These are phyloP conservation scores for Aspergillus chevalieri DNA, from an alignment of 2,329 filamentous ascomycete species.

Conservation along the genomic window DNA sequence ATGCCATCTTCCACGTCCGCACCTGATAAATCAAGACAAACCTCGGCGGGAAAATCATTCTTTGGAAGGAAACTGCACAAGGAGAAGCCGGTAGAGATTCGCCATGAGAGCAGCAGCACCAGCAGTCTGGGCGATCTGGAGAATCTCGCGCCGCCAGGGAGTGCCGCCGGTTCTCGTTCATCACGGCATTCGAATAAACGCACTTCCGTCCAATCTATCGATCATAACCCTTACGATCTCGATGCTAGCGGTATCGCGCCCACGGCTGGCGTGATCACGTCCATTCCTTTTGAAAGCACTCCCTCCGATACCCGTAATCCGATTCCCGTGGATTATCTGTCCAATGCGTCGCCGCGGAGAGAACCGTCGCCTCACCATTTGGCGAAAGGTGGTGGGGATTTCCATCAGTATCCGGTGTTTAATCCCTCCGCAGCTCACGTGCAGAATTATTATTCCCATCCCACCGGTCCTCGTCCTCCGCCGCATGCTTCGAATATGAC, in stretches of 20 bases:
- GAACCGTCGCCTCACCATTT: conserved; percentile 78
- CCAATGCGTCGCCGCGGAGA: conserved; percentile 54
- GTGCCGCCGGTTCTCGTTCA: conserved; percentile 59
- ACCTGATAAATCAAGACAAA: conserved; percentile 75
- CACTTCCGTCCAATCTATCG: conserved; percentile 66
- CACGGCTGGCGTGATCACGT: conserved; percentile 75
- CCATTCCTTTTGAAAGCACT: conserved; percentile 76
- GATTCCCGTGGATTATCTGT: conserved; percentile 66
- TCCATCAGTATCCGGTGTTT: conserved; percentile 79
- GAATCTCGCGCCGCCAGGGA: conserved; percentile 56
- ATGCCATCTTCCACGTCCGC: conserved; percentile 55
- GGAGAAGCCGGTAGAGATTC: conserved; percentile 65
- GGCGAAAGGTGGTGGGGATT: conserved; percentile 71
- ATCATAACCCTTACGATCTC: conserved; percentile 55
- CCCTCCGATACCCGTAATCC: conserved; percentile 62
- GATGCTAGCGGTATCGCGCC: conserved; percentile 60
- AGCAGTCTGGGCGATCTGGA: conserved; percentile 43
- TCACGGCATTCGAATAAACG: conserved; percentile 64
- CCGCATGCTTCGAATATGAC: conserved; percentile 51
- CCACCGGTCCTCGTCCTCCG: conserved; percentile 57
- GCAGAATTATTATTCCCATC: conserved; percentile 49
- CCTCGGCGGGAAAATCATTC: conserved; percentile 73
- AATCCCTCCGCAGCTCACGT: conserved; percentile 49
- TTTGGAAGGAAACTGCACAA: conserved; percentile 75
- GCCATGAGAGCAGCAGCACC: conserved; percentile 48